Evolutionary conservation across 176 grass and related monocot species (phyloP).

Genomic region (Coix lacrymajobi): DNA sequence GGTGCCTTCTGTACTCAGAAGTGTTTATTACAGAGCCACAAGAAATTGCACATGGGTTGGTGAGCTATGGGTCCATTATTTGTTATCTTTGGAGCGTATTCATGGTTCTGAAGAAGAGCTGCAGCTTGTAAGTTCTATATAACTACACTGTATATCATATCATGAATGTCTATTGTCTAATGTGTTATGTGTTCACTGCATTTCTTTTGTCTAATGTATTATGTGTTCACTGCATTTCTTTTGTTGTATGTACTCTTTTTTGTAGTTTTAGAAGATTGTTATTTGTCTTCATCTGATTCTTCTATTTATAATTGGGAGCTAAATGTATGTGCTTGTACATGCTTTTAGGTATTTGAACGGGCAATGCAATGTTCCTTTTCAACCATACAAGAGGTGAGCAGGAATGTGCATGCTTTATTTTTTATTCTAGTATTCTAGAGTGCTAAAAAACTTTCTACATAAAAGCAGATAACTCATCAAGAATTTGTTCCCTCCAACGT

Average conservation of each 20-base stretch:
- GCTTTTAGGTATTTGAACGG: slow-evolving; percentile 89
- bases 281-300: neutral
- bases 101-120: slow-evolving; percentile 66
- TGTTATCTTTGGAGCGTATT: slow-evolving; percentile 75
- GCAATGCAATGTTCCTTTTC: slow-evolving; percentile 67
- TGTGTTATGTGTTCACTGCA: slow-evolving; percentile 25
- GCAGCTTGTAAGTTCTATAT: slow-evolving; percentile 35
- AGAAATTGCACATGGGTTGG: slow-evolving; percentile 93
- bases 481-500: neutral
- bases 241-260: neutral
- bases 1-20: slow-evolving; percentile 73
- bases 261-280: slow-evolving; percentile 9
- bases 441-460: neutral
- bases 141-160: neutral
- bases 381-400: slow-evolving; percentile 73
- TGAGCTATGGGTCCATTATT: slow-evolving; percentile 74
- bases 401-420: neutral
- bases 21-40: slow-evolving; percentile 81
- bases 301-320: slow-evolving; percentile 6
- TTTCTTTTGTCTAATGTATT: slow-evolving; percentile 28
- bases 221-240: slow-evolving; percentile 27
- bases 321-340: slow-evolving; percentile 1
- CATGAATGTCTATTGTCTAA: slow-evolving; percentile 19
- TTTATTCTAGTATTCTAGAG: neutral
- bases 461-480: neutral